phyloP scores from a whole-genome alignment of 805 yeast species.

The Candida nonsorbophila region DNA sequence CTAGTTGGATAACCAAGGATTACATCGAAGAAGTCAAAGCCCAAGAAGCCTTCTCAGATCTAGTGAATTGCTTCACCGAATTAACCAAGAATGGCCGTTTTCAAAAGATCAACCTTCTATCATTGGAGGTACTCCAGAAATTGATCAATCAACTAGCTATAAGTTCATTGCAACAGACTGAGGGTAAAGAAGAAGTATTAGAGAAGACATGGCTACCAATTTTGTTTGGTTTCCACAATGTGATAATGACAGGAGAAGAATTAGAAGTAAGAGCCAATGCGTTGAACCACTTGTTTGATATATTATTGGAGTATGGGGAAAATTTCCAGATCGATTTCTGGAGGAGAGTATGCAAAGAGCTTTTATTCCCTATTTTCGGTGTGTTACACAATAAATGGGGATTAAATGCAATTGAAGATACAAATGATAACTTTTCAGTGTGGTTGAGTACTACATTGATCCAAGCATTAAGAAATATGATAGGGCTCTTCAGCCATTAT shows the following conservation, averaged over 20 bases:
- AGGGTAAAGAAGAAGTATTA: slow-evolving; percentile 20
- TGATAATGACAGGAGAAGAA: slow-evolving; percentile 90
- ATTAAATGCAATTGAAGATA: slow-evolving; percentile 51
- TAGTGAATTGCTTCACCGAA: slow-evolving; percentile 72
- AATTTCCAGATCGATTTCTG: slow-evolving; percentile 73
- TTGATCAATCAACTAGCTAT: slow-evolving; percentile 57
- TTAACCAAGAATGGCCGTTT: slow-evolving; percentile 79
- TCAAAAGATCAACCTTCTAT: slow-evolving; percentile 75
- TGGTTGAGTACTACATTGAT: slow-evolving; percentile 96
- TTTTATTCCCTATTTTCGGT: slow-evolving; percentile 86
- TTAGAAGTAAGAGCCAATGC: slow-evolving; percentile 91
- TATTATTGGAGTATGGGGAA: slow-evolving; percentile 72
- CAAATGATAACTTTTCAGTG: slow-evolving; percentile 82
- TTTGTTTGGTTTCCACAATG: slow-evolving; percentile 77
- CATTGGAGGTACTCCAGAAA: slow-evolving; percentile 67
- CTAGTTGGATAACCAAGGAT: slow-evolving; percentile 55
- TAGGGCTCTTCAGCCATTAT: slow-evolving; percentile 76
- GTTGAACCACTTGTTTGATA: slow-evolving; percentile 74
- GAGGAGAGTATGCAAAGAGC: slow-evolving; percentile 71
- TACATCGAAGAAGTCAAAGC: slow-evolving; percentile 57
- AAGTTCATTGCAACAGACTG: slow-evolving; percentile 20
- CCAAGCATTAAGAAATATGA: slow-evolving; percentile 87
- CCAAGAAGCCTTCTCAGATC: slow-evolving; percentile 63
- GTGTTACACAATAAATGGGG: slow-evolving; percentile 75
- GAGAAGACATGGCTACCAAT: slow-evolving; percentile 79